Percentiles rank a stretch among this genome's conserved stretches.
These are phyloP conservation scores for Annona cherimola DNA, from an alignment of 164 flowering plant genomes.

Conservation along the genomic window DNA sequence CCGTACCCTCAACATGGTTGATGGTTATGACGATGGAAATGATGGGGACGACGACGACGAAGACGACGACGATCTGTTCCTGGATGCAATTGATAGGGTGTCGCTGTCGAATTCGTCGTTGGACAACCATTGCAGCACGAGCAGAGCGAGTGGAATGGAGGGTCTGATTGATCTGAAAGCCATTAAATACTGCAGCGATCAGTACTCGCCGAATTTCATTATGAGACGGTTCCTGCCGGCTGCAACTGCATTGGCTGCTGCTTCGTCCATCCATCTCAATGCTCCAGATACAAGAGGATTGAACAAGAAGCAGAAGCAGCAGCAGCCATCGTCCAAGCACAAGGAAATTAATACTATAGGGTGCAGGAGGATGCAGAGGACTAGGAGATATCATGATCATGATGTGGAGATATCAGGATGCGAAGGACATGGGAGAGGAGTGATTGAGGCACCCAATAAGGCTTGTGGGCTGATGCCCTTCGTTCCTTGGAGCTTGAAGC, in stretches of 20 bases:
- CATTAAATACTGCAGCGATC: conserved; percentile 9
- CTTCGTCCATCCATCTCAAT: conserved; percentile 15
- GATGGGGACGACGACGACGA: conserved; percentile 13
- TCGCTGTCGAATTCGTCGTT: conserved; percentile 41
- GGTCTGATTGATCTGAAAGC: conserved; percentile 19
- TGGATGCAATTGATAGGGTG: conserved; percentile 46
- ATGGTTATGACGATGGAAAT: not conserved
- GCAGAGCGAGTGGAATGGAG: conserved; percentile 9
- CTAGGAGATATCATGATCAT: not conserved
- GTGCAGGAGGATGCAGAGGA: no score
- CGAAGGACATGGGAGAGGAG: not conserved
- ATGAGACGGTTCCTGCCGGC: conserved; percentile 64
- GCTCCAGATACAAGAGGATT: not conserved
- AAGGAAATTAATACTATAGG: no score
- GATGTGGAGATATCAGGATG: not conserved
- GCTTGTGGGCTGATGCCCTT: conserved; percentile 47
- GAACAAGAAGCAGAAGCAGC: no score
- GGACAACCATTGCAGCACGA: conserved; percentile 1
- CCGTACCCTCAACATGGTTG: not conserved
- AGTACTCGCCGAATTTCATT: conserved; percentile 43
- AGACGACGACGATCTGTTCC: conserved; percentile 25
- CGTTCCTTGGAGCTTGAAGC: conserved; percentile 48
- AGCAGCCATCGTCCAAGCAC: no score
- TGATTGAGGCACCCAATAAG: not conserved
- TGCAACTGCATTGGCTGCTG: conserved; percentile 62